Evolutionary conservation across 2,329 filamentous ascomycete species (phyloP).

Genomic region (Monilinia laxa): DNA sequence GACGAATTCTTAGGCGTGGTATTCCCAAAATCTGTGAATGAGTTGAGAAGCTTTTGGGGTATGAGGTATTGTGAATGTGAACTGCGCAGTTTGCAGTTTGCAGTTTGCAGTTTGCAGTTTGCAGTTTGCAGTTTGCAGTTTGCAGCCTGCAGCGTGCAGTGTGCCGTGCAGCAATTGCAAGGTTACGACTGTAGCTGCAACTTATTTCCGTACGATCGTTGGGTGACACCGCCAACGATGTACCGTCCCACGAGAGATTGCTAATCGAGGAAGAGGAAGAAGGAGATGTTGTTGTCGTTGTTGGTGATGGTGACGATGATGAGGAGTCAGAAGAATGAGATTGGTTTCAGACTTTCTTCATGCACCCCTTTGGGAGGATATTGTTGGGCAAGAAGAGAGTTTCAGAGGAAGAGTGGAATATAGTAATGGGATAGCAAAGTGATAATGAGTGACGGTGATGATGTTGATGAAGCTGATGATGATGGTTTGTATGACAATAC

Average conservation of each 20-base stretch:
- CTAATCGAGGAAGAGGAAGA: not conserved
- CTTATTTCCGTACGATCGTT: conserved; percentile 16
- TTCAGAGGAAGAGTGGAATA: too few relatives aligned
- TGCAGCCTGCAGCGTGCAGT: not conserved
- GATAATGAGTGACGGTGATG: not conserved
- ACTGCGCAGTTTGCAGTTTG: not conserved
- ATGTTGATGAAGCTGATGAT: not conserved
- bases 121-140: not conserved
- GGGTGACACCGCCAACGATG: conserved; percentile 16
- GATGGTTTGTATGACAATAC: not conserved
- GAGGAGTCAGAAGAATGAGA: not conserved
- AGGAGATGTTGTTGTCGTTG: not conserved
- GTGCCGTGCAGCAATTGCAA: conserved; percentile 7
- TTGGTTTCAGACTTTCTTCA: not conserved
- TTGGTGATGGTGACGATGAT: not conserved
- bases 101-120: not conserved
- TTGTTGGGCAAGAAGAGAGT: too few relatives aligned
- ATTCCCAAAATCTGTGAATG: not conserved
- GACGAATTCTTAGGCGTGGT: not conserved
- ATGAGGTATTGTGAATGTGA: not conserved
- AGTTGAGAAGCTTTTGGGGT: not conserved
- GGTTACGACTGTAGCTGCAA: conserved; percentile 9
- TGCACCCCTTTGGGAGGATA: not conserved
- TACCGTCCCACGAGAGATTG: not conserved
- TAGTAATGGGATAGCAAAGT: too few relatives aligned